Conservation (phyloP, 768 basidiomycete species). For the Pisolithus albus region DNA sequence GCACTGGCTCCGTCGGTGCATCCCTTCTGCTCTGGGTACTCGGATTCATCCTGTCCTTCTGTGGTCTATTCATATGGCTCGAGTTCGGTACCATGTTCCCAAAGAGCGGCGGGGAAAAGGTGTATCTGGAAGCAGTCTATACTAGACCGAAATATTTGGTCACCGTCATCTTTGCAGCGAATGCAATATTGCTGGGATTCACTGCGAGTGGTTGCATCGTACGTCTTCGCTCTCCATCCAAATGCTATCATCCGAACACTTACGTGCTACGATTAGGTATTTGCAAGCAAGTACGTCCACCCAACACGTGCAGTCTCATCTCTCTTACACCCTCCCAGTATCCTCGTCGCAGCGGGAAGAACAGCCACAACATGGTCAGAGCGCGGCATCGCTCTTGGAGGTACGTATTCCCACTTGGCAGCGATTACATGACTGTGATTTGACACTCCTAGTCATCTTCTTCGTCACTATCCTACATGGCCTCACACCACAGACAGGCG, state of each 20-base stretch:
- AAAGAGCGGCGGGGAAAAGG: conserved; percentile 56
- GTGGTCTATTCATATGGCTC: conserved; percentile 56
- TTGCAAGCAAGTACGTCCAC: conserved; percentile 29
- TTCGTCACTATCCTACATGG: conserved; percentile 49
- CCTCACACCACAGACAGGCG: conserved; percentile 40
- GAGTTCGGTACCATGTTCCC: conserved; percentile 61
- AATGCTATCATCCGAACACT: neutral
- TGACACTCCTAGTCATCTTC: conserved; percentile 34
- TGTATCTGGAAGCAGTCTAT: conserved; percentile 54
- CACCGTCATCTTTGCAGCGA: conserved; percentile 42
- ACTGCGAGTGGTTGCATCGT: conserved; percentile 45
- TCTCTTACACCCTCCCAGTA: conserved; percentile 25
- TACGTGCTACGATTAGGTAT: conserved; percentile 15
- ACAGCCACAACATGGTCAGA: conserved; percentile 40
- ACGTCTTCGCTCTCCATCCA: conserved; percentile 12
- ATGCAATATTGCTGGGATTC: conserved; percentile 41
- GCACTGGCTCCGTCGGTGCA: conserved; percentile 53
- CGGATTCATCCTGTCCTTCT: conserved; percentile 52
- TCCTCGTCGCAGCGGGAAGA: conserved; percentile 41
- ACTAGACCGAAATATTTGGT: conserved; percentile 39
- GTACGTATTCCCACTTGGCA: conserved; percentile 19
- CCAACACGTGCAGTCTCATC: neutral
- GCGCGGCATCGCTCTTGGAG: conserved; percentile 53
- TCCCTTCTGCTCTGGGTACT: conserved; percentile 60
- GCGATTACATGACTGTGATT: neutral